Evolutionary conservation across 257 asterid genomes (phyloP).

Genomic region (Nicotiana knightiana): DNA sequence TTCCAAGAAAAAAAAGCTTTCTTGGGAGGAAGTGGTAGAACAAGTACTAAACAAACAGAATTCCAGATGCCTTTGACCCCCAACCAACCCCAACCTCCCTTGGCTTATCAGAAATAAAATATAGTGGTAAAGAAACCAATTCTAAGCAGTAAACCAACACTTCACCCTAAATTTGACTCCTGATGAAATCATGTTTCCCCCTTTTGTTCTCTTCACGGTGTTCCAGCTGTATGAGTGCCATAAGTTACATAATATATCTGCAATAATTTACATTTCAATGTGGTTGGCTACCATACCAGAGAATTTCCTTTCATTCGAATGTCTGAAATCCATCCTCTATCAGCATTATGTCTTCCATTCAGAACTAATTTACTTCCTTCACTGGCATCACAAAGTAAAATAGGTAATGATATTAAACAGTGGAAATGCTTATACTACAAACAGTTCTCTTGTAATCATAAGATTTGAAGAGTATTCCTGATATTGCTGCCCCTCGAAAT

Average conservation of each 20-base stretch:
- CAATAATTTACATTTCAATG: neutral
- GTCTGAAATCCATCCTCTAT: slow-evolving; percentile 73
- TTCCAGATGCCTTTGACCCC: neutral
- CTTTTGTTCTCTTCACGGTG: neutral
- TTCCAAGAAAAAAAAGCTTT: neutral
- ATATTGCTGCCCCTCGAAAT: neutral
- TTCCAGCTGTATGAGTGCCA: neutral
- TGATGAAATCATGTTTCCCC: neutral
- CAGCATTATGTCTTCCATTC: slow-evolving; percentile 94
- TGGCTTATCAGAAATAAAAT: neutral
- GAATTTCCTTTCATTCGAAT: slow-evolving; percentile 51
- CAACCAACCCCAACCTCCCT: neutral
- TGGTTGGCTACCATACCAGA: slow-evolving; percentile 38
- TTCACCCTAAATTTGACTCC: neutral
- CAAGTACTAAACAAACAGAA: neutral
- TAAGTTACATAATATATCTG: neutral
- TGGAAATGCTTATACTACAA: neutral
- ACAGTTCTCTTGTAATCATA: neutral
- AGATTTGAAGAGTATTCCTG: neutral
- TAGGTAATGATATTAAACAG: neutral
- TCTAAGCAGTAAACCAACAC: neutral
- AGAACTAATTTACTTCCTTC: slow-evolving; percentile 60
- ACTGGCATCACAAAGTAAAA: slow-evolving; percentile 40
- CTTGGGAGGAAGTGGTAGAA: neutral
- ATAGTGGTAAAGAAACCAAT: neutral